Evolutionary conservation across 768 basidiomycete genomes (phyloP).

Genomic region (Crassisporium funariophilum): DNA sequence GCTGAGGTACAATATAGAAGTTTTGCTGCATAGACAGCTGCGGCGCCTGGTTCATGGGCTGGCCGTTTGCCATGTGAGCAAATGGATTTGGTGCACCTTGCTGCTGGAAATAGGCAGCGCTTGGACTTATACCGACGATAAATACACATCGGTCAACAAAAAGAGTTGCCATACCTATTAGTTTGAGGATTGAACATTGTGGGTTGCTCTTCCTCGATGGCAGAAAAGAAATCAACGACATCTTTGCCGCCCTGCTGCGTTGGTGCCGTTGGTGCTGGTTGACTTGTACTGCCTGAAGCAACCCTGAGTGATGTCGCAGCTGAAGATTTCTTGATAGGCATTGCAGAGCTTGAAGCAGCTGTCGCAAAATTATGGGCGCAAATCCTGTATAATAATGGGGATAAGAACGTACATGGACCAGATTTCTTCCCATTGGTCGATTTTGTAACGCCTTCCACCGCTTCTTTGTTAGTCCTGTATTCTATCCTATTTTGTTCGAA

Average conservation of each 20-base stretch:
- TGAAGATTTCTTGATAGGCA: background rate
- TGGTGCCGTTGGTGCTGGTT: slow-evolving; percentile 17
- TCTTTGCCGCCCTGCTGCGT: slow-evolving; percentile 47
- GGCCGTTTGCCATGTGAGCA: slow-evolving; percentile 54
- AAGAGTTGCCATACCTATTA: slow-evolving; percentile 46
- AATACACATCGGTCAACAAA: background rate
- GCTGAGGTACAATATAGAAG: slow-evolving; percentile 56
- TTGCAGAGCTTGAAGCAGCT: background rate
- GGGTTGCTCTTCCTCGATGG: slow-evolving; percentile 82
- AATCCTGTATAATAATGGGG: background rate
- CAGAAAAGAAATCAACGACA: slow-evolving; percentile 82
- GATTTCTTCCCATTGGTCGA: slow-evolving; percentile 24
- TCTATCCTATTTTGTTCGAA: slow-evolving; percentile 95
- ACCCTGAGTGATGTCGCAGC: slow-evolving; percentile 9
- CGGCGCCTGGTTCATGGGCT: slow-evolving; percentile 40
- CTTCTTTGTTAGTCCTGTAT: slow-evolving; percentile 80
- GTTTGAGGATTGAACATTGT: slow-evolving; percentile 70
- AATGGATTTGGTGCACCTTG: slow-evolving; percentile 79
- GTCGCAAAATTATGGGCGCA: background rate
- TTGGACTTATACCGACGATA: slow-evolving; percentile 39
- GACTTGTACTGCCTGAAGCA: slow-evolving; percentile 11
- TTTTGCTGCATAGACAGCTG: slow-evolving; percentile 57
- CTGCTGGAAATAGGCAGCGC: slow-evolving; percentile 53
- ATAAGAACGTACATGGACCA: slow-evolving; percentile 31
- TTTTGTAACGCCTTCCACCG: slow-evolving; percentile 47